Conservation (phyloP, 169 alveolate genomes). For the Cyclospora cayetanensis region DNA sequence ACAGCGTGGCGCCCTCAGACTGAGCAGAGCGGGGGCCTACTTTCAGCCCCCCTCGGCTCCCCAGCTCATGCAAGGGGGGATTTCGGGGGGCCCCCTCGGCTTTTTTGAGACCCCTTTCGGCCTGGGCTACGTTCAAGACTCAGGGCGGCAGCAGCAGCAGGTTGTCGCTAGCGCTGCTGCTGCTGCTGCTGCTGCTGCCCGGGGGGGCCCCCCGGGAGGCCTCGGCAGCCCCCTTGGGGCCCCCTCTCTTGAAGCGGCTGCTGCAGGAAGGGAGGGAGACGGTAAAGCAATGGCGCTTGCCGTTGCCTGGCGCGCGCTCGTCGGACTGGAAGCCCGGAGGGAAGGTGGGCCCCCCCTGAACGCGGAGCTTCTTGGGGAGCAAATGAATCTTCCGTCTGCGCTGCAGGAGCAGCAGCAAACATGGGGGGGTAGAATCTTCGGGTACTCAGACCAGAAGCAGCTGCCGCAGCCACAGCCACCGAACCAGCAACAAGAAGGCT, state of each 20-base stretch:
- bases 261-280: neutral
- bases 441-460: neutral
- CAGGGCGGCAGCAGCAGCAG: constrained; percentile 34
- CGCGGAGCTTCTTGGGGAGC: neutral
- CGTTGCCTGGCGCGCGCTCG: neutral
- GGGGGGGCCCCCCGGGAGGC: neutral
- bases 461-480: constrained; percentile 1
- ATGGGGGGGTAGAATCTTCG: neutral
- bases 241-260: neutral
- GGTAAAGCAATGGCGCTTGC: neutral
- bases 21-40: neutral
- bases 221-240: neutral
- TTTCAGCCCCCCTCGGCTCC: neutral
- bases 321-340: neutral
- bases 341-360: neutral
- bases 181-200: neutral
- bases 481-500: neutral
- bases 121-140: neutral
- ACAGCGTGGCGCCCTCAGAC: constrained; percentile 8
- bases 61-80: neutral
- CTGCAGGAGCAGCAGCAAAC: neutral
- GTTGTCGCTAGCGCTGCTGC: neutral
- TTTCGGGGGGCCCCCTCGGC: constrained; percentile 1
- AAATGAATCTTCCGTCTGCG: neutral
- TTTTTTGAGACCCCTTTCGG: constrained; percentile 23